Evolutionary conservation across 1,284 basidiomycete species (phyloP).

Genomic region (Ceratorhiza oryzae-sativae): DNA sequence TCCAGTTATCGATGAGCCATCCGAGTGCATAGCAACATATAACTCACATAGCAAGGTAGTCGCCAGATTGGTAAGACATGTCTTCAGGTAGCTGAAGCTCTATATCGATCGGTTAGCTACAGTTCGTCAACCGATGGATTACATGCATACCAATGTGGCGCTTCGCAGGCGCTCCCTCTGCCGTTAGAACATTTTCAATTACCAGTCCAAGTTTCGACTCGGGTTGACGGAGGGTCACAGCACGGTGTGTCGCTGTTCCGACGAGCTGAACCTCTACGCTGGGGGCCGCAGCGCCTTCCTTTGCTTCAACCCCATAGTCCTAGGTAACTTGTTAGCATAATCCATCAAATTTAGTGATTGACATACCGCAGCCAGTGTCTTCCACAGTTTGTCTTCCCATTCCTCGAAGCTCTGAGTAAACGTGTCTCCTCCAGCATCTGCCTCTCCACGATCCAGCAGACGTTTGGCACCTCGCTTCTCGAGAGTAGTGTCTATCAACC

Average conservation of each 20-base stretch:
- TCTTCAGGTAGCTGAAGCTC: conserved; percentile 35
- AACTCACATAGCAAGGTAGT: conserved; percentile 38
- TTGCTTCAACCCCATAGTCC: conserved; percentile 14
- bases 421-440: conserved; percentile 56
- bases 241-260: conserved; percentile 13
- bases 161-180: conserved; percentile 15
- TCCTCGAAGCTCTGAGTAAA: conserved; percentile 60
- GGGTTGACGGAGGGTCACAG: conserved; percentile 17
- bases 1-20: not conserved
- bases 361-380: conserved; percentile 46
- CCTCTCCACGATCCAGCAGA: conserved; percentile 54
- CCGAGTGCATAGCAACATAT: not conserved
- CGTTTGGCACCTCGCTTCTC: conserved; percentile 55
- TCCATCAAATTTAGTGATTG: not conserved
- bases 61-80: conserved; percentile 35
- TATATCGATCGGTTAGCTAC: not conserved
- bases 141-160: conserved; percentile 32
- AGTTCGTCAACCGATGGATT: not conserved
- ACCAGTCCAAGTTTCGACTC: conserved; percentile 31
- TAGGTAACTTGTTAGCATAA: not conserved
- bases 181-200: conserved; percentile 30
- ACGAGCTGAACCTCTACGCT: conserved; percentile 11
- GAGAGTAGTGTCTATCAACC: conserved; percentile 54
- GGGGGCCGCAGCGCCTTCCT: not conserved
- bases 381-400: conserved; percentile 57